phyloP scores from a whole-genome alignment of 192 early-diverging fungal species.

The Entophlyctis luteolus region DNA sequence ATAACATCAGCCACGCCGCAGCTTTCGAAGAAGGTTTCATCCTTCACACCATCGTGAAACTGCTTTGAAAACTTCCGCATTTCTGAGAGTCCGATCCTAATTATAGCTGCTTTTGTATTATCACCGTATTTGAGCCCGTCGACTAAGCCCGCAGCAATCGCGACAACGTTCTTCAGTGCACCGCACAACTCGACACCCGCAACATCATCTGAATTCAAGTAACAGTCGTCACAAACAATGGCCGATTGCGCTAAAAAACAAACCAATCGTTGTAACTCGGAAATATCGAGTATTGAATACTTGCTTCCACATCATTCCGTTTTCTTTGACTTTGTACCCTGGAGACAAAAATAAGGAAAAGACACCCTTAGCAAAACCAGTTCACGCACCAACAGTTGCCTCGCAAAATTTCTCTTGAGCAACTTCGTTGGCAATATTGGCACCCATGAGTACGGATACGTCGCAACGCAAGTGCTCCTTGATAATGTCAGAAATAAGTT shows the following conservation, averaged over 20 bases:
- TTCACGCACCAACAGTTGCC: slow-evolving; percentile 92
- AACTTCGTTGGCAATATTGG: slow-evolving; percentile 96
- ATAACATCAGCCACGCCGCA: slow-evolving; percentile 96
- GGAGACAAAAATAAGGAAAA: too few relatives aligned
- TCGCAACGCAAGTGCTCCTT: slow-evolving; percentile 67
- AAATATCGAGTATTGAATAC: slow-evolving; percentile 89
- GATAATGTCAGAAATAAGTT: slow-evolving; percentile 79
- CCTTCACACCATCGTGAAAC: slow-evolving; percentile 78
- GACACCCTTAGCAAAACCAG: too few relatives aligned
- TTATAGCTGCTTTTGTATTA: slow-evolving; percentile 97
- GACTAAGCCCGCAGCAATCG: slow-evolving; percentile 92
- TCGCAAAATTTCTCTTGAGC: slow-evolving; percentile 93
- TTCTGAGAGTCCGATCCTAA: slow-evolving; percentile 90
- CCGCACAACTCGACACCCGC: slow-evolving; percentile 95
- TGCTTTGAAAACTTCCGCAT: slow-evolving; percentile 89
- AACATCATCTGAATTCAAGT: slow-evolving; percentile 73
- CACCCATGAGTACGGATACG: slow-evolving; percentile 83
- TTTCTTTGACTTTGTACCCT: slow-evolving; percentile 59
- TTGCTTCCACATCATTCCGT: slow-evolving; percentile 74
- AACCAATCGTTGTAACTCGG: slow-evolving; percentile 67
- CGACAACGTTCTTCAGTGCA: slow-evolving; percentile 96
- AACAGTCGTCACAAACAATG: not conserved
- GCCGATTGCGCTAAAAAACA: not conserved
- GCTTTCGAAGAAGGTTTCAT: slow-evolving; percentile 93
- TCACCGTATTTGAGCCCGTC: slow-evolving; percentile 93